Evolutionary conservation across 2,329 filamentous ascomycete genomes (phyloP), one percentile per base, ranked within the genome.

Genomic region (Paecilomyces niveus): DNA sequence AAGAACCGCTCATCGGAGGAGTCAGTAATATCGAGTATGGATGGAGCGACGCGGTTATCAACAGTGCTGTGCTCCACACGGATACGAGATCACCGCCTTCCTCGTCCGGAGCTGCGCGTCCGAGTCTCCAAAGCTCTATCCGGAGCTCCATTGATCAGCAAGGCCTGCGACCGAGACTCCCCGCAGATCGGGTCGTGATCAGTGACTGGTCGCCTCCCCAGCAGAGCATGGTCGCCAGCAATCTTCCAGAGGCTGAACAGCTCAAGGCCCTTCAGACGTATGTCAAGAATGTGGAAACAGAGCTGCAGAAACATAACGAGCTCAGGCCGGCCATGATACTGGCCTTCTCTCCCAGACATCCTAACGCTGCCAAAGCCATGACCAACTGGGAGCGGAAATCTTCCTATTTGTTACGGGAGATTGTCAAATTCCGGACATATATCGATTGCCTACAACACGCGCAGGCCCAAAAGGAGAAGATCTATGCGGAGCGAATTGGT

Each of bases 21-120:
- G 89, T 99, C 65, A 96, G 90, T 75, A 99, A 97, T 72, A 89
- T 97, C 65, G 94, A 99, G 73, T 97, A 97, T 69, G 94, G 94
- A 56, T 99, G 94, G 94, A 90, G 91, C 65, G 91, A 96, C 49
- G 80, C 82, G 21, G 86, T 97, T 61, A 86, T 97, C 67, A 85
- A 85, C 63, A 89, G 89, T 64, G 90, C 95, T 18, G 78, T 85
- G 39, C 84, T 96, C 63, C 86, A 76, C 54, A 61, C 85, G 65
- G 72, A 79, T 53, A 64, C 64, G 58, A 58, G 71, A 54, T 70
- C 72, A 13, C 64, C 71, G 57, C 64, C 68, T 6, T 68, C 67
- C 58, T 62, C 73, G 13, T 69, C 68, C n/a, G 72, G 70, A 11
- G 72, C 61, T 9, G 57, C 76, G 39, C 76, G 83, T 50, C 80